Percentiles rank a stretch among this genome's conserved stretches.
Conservation (phyloP, 441 rosid species). For the Bocquillonia castaneifolia region DNA sequence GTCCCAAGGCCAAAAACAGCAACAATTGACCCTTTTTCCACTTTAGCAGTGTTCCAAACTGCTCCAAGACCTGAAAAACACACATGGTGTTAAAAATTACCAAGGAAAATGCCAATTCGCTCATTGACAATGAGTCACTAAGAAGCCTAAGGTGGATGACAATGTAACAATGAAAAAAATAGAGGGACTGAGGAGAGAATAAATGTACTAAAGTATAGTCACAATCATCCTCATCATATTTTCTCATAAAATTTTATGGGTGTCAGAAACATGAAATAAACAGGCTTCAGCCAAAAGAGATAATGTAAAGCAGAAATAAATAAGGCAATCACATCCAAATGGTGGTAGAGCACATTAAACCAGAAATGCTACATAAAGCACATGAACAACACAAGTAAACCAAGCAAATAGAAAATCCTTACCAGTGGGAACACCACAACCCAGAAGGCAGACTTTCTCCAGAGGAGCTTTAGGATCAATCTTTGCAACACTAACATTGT, state of each 20-base stretch:
- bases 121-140: not conserved
- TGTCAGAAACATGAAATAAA: not conserved
- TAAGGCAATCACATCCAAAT: not conserved
- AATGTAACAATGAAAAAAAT: not conserved
- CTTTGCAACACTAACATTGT: slow-evolving; percentile 93
- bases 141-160: not conserved
- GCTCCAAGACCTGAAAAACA: slow-evolving; percentile 73
- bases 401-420: slow-evolving; percentile 12
- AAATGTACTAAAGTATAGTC: not conserved
- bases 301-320: not conserved
- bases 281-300: not conserved
- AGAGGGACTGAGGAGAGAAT: not conserved
- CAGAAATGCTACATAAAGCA: not conserved
- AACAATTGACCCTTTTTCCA: slow-evolving; percentile 82
- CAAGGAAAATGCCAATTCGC: not conserved
- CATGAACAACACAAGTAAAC: not conserved
- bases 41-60: slow-evolving; percentile 98
- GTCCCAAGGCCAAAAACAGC: slow-evolving; percentile 96
- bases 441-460: slow-evolving; percentile 96
- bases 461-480: slow-evolving; percentile 84
- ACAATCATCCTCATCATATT: not conserved
- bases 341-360: not conserved
- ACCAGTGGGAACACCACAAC: slow-evolving; percentile 98
- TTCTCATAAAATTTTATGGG: not conserved
- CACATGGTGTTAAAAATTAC: not conserved